A percentile compares a stretch with the other conserved stretches of the same genome.
Conservation (phyloP, 176 grass and related monocot genomes). For the Areca catechu region DNA sequence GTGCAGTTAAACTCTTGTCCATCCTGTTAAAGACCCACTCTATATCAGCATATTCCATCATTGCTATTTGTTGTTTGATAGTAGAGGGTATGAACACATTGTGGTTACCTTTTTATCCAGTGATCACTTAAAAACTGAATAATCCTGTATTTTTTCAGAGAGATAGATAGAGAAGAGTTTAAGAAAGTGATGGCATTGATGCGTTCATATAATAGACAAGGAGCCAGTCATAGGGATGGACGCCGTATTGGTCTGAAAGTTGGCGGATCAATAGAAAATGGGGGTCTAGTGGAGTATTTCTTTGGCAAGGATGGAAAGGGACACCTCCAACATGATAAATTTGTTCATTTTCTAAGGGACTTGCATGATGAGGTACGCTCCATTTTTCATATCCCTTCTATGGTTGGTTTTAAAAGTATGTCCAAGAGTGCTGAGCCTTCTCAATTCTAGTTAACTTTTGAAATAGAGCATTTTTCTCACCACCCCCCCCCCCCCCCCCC, state of each 20-base stretch:
- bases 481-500: too few species aligned
- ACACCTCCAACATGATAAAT: constrained; percentile 57
- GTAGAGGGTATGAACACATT: constrained; percentile 61
- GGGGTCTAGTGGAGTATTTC: constrained; percentile 73
- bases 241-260: constrained; percentile 75
- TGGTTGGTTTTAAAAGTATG: too few species aligned
- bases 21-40: constrained; percentile 46
- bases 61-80: constrained; percentile 63
- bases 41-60: constrained; percentile 24
- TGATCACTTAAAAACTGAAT: constrained; percentile 26
- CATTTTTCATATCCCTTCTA: too few species aligned
- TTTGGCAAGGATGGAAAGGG: constrained; percentile 74
- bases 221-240: constrained; percentile 64
- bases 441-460: too few species aligned
- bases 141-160: constrained; percentile 38
- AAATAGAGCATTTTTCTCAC: constrained; percentile 1
- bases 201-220: constrained; percentile 89
- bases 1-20: constrained; percentile 64
- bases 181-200: constrained; percentile 97
- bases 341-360: constrained; percentile 63
- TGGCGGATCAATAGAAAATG: constrained; percentile 56
- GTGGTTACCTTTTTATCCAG: constrained; percentile 15
- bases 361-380: constrained; percentile 73
- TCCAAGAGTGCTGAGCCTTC: too few species aligned
- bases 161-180: constrained; percentile 91